Percentiles rank a stretch among this genome's conserved stretches.
Evolutionary conservation across 441 rosid species (phyloP).

Genomic region (Populus hybrid): DNA sequence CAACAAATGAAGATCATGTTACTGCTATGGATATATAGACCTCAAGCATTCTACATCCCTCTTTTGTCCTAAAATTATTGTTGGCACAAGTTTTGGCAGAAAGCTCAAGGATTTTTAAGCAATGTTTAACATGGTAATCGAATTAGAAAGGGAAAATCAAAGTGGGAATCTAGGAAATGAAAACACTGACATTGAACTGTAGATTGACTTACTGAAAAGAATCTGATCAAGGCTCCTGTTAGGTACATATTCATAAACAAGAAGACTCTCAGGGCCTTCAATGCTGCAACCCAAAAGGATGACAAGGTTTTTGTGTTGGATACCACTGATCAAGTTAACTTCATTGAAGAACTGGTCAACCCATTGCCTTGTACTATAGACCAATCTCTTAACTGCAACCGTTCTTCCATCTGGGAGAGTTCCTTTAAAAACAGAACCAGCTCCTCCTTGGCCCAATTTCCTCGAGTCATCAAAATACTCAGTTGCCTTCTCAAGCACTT

Average conservation of each 20-base stretch:
- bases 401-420: conserved; percentile 27
- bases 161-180: background rate
- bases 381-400: conserved; percentile 68
- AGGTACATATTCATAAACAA: background rate
- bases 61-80: background rate
- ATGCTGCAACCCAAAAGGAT: conserved; percentile 11
- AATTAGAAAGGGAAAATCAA: background rate
- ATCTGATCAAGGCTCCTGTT: conserved; percentile 5
- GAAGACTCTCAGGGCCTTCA: conserved; percentile 11
- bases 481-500: conserved; percentile 33
- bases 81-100: background rate
- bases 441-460: conserved; percentile 78
- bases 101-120: background rate
- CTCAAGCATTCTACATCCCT: background rate
- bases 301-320: conserved; percentile 4
- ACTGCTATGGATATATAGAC: background rate
- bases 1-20: background rate
- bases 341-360: conserved; percentile 14
- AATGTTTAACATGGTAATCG: background rate
- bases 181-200: background rate
- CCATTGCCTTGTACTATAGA: conserved; percentile 7
- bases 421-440: conserved; percentile 64
- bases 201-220: background rate
- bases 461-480: conserved; percentile 45
- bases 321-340: conserved; percentile 11